Evolutionary conservation across 495 filamentous ascomycete species (phyloP), one percentile per base, ranked within the genome.

Genomic region (Letharia columbiana): DNA sequence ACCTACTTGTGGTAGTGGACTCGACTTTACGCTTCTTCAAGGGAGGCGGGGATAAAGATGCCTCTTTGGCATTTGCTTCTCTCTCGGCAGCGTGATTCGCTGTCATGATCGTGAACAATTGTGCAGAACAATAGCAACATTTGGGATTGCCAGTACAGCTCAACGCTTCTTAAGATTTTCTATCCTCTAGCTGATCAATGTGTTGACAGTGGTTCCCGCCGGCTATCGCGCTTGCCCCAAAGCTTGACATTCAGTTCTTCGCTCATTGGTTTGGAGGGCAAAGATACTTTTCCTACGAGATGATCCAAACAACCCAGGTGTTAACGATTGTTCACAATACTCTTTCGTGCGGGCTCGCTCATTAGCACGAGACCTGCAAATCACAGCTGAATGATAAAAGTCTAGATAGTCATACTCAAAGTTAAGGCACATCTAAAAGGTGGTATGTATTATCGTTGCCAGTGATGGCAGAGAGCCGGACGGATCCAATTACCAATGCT

Each of bases 1-100:
- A 17, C 85, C 72, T 75, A 94, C 90, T 88, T 54, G 88, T 92
- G 60, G 89, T 88, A 12, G 83, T 87, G 37, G 87, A 86, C 68
- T 88, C 85, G 20, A 87, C 75, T 75, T 89, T 91, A 37, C 82
- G 71, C 60, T 76, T 81, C 17, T 80, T 69, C 31, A 77, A 76
- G 41, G 80, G 81, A 52, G 81, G 81, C 60, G 81, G 71, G 18
- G 71, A 73, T 1, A 71, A 41, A 42, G 71, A 71, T 35, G 54
- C 41, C 20, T 65, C 63, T 40, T 44, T 59, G 42, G 41, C 40
- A 10, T 33, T 18, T 65, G 54, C 31, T 13, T 39, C n/a, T 45
- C 44, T 50, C 17, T 49, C 10, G 13, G 10, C 7, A 45, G 31
- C 11, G 10, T 45, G 41, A 8, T 41, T 62, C n/a, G 60, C 42